Percentiles rank a stretch among this genome's conserved stretches.
These are phyloP conservation scores for Sporothrix globosa DNA, from an alignment of 2,329 filamentous ascomycete genomes.

Conservation along the genomic window DNA sequence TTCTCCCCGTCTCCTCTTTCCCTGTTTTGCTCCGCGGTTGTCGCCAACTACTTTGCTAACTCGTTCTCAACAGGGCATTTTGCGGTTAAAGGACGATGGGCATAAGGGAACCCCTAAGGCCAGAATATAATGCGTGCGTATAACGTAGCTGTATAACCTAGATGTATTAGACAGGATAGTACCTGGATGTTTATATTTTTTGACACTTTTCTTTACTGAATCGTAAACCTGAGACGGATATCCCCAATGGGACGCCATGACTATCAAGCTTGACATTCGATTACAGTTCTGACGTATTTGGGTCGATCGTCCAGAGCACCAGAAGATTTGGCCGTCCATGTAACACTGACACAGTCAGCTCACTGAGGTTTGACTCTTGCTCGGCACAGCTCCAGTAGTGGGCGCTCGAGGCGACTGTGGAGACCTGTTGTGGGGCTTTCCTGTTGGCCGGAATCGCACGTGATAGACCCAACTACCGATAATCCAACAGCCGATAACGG, in stretches of 20 bases:
- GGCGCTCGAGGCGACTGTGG: neutral
- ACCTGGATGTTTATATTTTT: neutral
- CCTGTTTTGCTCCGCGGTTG: too few species aligned
- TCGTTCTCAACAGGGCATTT: constrained; percentile 47
- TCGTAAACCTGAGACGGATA: neutral
- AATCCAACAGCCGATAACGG: neutral
- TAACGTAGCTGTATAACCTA: neutral
- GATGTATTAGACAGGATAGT: neutral
- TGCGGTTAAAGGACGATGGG: constrained; percentile 36
- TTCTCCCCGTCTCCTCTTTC: too few species aligned
- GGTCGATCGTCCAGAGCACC: too few species aligned
- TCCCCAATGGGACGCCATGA: neutral
- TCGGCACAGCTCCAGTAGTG: neutral
- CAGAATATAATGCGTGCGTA: constrained; percentile 9
- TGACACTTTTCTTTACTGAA: neutral
- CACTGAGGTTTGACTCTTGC: too few species aligned
- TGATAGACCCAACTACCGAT: constrained; percentile 3
- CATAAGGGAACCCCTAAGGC: neutral
- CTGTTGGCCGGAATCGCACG: neutral
- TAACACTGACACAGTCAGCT: neutral
- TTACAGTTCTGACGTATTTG: neutral
- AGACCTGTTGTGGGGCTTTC: neutral
- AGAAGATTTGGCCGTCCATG: neutral
- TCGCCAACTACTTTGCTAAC: neutral
- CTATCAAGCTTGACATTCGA: too few species aligned